These are phyloP conservation scores for Zygosaccharomyces lentus DNA, from an alignment of 805 yeast genomes.

Conservation along the genomic window DNA sequence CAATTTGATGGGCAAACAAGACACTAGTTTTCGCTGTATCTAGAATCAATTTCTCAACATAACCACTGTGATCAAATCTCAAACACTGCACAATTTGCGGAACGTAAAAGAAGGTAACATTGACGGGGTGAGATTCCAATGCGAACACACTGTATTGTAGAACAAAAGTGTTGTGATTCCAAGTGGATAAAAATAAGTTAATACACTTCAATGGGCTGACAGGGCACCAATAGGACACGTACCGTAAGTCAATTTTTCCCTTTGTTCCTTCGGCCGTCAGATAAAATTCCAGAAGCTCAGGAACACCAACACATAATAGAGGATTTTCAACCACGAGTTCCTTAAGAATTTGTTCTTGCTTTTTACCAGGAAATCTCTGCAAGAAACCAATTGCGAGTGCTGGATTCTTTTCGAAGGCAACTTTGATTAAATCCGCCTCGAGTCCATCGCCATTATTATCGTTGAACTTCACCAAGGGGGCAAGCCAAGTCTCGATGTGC, in stretches of 20 bases:
- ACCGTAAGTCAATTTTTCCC: constrained; percentile 22
- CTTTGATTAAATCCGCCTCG: constrained; percentile 38
- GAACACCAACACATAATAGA: constrained; percentile 36
- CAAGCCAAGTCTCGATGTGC: constrained; percentile 71
- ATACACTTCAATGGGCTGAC: constrained; percentile 82
- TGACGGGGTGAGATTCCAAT: constrained; percentile 79
- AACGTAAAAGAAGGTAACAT: constrained; percentile 88
- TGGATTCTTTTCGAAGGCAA: constrained; percentile 67
- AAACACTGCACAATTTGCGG: constrained; percentile 96
- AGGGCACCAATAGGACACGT: constrained; percentile 64
- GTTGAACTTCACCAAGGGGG: constrained; percentile 34
- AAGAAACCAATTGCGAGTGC: constrained; percentile 67
- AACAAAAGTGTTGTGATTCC: constrained; percentile 58
- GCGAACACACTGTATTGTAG: constrained; percentile 89
- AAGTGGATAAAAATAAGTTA: constrained; percentile 73
- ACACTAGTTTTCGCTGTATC: constrained; percentile 91
- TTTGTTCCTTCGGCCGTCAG: constrained; percentile 9
- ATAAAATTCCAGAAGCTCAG: constrained; percentile 20
- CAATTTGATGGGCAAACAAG: constrained; percentile 93
- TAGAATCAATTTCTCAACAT: constrained; percentile 79
- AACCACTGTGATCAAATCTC: constrained; percentile 77
- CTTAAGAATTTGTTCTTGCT: constrained; percentile 36
- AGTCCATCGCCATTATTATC: constrained; percentile 38
- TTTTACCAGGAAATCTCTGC: constrained; percentile 43
- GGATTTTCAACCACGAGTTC: constrained; percentile 54